Evolutionary conservation across 2,329 filamentous ascomycete species (phyloP).

Genomic region (Amylocarpus encephaloides): DNA sequence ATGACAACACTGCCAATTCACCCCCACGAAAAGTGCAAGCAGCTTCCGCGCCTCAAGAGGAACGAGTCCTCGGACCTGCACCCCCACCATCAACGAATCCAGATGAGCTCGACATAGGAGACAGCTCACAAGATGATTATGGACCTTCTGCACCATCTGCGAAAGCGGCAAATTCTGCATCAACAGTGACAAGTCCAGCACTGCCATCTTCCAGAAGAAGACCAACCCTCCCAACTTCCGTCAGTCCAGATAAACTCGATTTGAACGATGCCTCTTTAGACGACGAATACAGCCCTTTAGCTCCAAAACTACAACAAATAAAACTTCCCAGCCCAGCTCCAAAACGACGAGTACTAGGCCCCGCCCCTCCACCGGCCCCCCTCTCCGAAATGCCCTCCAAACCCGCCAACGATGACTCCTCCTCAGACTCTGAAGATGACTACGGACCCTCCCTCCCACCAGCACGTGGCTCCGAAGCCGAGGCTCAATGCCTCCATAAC

Average conservation of each 20-base stretch:
- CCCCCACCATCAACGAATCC: slow-evolving; percentile 33
- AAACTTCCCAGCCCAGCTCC: slow-evolving; percentile 12
- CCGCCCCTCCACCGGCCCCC: slow-evolving; percentile 38
- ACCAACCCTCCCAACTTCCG: slow-evolving; percentile 32
- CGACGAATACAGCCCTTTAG: slow-evolving; percentile 27
- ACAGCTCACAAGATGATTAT: slow-evolving; percentile 35
- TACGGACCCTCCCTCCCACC: slow-evolving; percentile 56
- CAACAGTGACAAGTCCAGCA: slow-evolving; percentile 1
- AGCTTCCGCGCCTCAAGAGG: slow-evolving; percentile 15
- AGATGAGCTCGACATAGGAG: slow-evolving; percentile 43
- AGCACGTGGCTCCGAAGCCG: slow-evolving; percentile 30
- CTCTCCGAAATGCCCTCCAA: slow-evolving; percentile 35
- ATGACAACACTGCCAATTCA: slow-evolving; percentile 31
- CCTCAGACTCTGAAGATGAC: slow-evolving; percentile 39
- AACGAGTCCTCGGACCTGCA: slow-evolving; percentile 22
- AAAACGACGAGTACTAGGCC: slow-evolving; percentile 32
- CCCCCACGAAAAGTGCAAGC: slow-evolving; percentile 41
- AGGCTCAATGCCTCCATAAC: slow-evolving; percentile 7
- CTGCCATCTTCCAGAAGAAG: slow-evolving; percentile 2
- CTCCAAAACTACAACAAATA: slow-evolving; percentile 14
- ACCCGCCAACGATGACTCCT: slow-evolving; percentile 19
- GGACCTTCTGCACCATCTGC: slow-evolving; percentile 17
- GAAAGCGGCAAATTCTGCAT: not conserved
- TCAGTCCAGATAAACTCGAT: slow-evolving; percentile 39
- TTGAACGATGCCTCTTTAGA: slow-evolving; percentile 37